Base-by-base conservation (phyloP, 2,329 filamentous ascomycete genomes). In the Sporothrix euskadiensis region DNA sequence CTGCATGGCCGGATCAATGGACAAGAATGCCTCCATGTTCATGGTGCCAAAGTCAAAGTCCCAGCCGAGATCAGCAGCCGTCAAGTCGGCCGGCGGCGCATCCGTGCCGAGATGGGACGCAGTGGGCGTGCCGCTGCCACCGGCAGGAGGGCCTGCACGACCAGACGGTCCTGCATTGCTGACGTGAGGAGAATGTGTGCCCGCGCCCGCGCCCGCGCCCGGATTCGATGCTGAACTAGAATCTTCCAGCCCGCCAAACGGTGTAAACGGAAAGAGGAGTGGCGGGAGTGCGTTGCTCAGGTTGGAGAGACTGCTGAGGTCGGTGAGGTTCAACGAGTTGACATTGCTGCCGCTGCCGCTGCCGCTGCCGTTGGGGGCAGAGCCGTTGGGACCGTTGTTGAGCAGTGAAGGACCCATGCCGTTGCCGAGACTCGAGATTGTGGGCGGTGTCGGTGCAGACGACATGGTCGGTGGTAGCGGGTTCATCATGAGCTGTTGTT, bases 21-120 rank as follows among this genome's bases (percentile, higher is more conserved):
- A 75, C 49, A 76, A 35, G 12, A 76, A 75, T 2, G 74, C 72
- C 44, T 76, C 75, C 74, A 76, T 75, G 63, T 75, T 74, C 75
- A 76, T 76, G 3, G 75, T 74, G 3, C 69, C 72, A 69, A 76
- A 76, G 16, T 76, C 75, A 73, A 76, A 75, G 52, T 74, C 73
- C 73, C 74, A 76, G 10, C 75, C 75, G 2, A 76, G 69, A 14
- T 76, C 75, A 4, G 75, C 75, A 2, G 73, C 71, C 12, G 74
- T 75, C 32, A 76, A 47, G n/a, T 76, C 75, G 1, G 65, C 56
- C 19, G 73, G 72, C 6, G 66, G 41, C 14, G 41, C 44, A 39
- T 68, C n/a, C 32, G 44, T 22, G 59, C 63, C 6, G 68, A 41
- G 12, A 59, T 49, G 8, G 63, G 72, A n/a, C 39, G 44, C 4